phyloP scores from a whole-genome alignment of 139 green algal genomes.

The Chlamydomonas applanata region DNA sequence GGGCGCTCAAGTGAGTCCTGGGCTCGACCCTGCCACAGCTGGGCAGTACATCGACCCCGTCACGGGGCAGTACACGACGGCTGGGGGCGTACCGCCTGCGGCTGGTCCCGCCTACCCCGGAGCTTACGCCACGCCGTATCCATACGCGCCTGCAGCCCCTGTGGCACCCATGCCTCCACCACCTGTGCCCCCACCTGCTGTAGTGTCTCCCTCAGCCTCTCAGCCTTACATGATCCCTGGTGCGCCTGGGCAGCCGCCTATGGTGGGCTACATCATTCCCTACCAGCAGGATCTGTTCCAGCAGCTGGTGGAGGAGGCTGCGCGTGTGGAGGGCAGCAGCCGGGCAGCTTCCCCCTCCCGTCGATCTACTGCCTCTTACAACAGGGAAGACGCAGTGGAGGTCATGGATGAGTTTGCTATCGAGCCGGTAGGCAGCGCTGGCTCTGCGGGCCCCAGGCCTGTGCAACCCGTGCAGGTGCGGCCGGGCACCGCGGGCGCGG shows the following conservation, averaged over 20 bases:
- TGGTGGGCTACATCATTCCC: constrained; percentile 41
- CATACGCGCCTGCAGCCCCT: no score
- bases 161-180: no score
- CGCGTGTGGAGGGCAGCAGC: neutral
- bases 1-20: no score
- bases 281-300: constrained; percentile 34
- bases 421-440: neutral
- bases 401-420: constrained; percentile 14
- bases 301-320: constrained; percentile 8
- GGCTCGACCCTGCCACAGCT: no score
- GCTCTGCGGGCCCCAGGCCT: neutral
- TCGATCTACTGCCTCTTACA: neutral
- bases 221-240: constrained; percentile 28
- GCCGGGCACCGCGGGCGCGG: no score
- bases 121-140: no score
- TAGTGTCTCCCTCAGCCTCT: neutral
- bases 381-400: neutral
- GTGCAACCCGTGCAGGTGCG: neutral
- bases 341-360: neutral
- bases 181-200: neutral
- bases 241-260: constrained; percentile 4
- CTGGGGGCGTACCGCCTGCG: no score
- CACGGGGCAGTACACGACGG: no score
- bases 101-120: no score
- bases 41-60: no score